phyloP scores from a whole-genome alignment of 2,329 filamentous ascomycete genomes.

The Plenodomus lindquistii region DNA sequence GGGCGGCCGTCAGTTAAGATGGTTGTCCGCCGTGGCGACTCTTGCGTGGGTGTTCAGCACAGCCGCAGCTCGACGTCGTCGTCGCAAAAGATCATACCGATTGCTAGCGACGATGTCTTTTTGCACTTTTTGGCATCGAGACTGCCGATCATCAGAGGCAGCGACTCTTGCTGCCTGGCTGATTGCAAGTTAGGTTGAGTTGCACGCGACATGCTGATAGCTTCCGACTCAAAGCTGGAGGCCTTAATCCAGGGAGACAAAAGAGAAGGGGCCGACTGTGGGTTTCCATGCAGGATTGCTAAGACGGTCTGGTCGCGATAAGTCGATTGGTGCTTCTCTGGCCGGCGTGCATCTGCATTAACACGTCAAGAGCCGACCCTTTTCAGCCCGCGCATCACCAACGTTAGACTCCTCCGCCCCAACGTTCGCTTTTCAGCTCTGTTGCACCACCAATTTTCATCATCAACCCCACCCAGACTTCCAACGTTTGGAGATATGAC shows the following conservation, averaged over 20 bases:
- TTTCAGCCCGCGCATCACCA: conserved; percentile 26
- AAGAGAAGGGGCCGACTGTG: conserved; percentile 32
- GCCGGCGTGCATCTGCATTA: conserved; percentile 35
- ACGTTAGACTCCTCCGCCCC: conserved; percentile 32
- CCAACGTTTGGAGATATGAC: conserved; percentile 18
- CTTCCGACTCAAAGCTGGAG: conserved; percentile 23
- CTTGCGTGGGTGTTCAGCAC: no score
- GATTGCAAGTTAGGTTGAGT: no score
- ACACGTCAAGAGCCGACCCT: conserved; percentile 42
- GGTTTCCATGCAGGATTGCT: conserved; percentile 38
- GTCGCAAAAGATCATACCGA: no score
- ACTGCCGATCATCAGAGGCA: no score
- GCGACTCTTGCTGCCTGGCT: no score
- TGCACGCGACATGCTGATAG: conserved; percentile 9
- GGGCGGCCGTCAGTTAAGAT: no score
- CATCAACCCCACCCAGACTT: conserved; percentile 14
- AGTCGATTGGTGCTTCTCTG: conserved; percentile 39
- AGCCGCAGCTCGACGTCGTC: no score
- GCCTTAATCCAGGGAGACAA: conserved; percentile 29
- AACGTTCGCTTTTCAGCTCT: conserved; percentile 32
- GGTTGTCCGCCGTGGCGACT: no score
- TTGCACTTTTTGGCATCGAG: no score
- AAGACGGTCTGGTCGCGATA: conserved; percentile 37
- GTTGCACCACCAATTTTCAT: conserved; percentile 20
- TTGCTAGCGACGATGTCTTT: no score